Evolutionary conservation across 176 grass and related monocot species (phyloP).

Genomic region (Cymbopogon citratus): DNA sequence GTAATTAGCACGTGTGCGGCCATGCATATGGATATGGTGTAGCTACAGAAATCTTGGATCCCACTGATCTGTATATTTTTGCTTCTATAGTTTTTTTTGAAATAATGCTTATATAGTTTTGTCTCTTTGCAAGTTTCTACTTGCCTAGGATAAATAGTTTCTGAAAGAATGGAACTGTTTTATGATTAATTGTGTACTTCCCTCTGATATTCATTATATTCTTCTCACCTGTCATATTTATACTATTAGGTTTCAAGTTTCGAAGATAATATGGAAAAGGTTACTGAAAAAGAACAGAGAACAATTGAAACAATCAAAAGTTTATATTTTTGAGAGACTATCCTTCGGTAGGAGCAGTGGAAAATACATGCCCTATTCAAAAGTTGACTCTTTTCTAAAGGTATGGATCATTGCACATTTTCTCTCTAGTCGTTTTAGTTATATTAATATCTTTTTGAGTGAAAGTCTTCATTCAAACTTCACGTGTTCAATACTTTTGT

Average conservation of each 20-base stretch:
- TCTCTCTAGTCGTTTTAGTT: neutral
- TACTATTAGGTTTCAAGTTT: conserved; percentile 70
- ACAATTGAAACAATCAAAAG: conserved; percentile 67
- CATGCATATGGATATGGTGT: neutral
- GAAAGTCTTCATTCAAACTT: neutral
- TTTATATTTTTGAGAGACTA: conserved; percentile 63
- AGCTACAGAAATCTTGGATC: neutral
- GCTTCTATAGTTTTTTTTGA: neutral
- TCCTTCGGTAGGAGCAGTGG: conserved; percentile 62
- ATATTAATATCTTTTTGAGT: neutral
- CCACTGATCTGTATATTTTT: neutral
- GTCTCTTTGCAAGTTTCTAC: neutral
- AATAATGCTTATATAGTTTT: neutral
- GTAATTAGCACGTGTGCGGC: neutral
- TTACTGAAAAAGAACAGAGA: conserved; percentile 67
- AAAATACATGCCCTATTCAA: conserved; percentile 70
- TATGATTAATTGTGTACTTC: neutral
- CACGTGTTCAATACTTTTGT: neutral
- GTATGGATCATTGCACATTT: conserved; percentile 32
- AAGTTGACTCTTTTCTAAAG: conserved; percentile 92
- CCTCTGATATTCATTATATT: neutral
- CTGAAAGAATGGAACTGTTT: neutral
- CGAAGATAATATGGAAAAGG: conserved; percentile 83
- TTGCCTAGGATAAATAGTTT: neutral
- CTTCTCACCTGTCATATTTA: neutral